Evolutionary conservation across 2,329 filamentous ascomycete species (phyloP), one percentile per base, ranked within the genome.

Genomic region (Botrytis sinoallii): DNA sequence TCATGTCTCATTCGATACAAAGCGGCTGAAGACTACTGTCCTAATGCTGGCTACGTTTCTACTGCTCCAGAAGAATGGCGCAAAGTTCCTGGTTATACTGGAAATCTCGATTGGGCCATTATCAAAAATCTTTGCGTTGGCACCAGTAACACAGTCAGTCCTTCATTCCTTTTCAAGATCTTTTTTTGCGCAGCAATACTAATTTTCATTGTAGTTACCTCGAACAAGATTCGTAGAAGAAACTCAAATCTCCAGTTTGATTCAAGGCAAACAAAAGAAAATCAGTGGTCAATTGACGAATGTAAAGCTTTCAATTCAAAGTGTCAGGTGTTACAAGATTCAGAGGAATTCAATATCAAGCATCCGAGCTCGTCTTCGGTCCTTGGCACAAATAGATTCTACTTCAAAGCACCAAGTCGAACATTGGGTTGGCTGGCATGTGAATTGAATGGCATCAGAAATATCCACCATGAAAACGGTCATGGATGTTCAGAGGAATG

Each of bases 361-460:
- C 1, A 35, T 4, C 57, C 57, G 2, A 35, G 20, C 18, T 22
- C 32, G 22, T 60, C 20, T 22, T 60, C 32, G 29, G 18, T 4
- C 0, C 32, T 22, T 0, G 0, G 0, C 32, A 29, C 29, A 20
- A 22, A 60, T 10, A 35, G 4, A 10, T 1, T 60, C 5, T 60
- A 60, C 29, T 35, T 60, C 18, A 60, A 60, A 10, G 12, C 57
- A 22, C 18, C 57, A 12, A 35, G 8, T 60, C 18, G 32, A 25
- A 60, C 57, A 60, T 25, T 35, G 32, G 57, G 16, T 12, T 35
- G 18, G 18, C 6, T 12, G 16, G 57, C 29, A 6, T 60, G 57
- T 12, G 20, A 6, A 35, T 22, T 35, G 57, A 60, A 22, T 35
- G 4, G 18, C 1, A 25, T 60, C 29, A 52, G 20, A 52, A 52